Conservation (phyloP, 208 protist genomes). For the Crithidia mellificae region DNA sequence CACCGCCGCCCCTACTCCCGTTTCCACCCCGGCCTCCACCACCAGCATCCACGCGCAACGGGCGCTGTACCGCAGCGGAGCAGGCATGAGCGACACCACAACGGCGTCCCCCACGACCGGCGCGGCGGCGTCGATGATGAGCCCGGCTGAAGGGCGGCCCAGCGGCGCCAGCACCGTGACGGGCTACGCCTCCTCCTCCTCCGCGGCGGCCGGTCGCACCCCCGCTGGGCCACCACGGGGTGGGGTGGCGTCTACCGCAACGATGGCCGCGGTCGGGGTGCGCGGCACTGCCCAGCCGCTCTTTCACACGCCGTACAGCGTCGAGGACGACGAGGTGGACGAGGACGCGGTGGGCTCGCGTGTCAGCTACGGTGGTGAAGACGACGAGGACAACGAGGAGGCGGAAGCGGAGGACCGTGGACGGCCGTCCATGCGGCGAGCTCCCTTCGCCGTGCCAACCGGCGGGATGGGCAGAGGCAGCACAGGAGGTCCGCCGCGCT, state of each 20-base stretch:
- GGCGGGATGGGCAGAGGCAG: no score
- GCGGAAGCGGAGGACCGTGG: slow-evolving; percentile 7
- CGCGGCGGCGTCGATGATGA: no score
- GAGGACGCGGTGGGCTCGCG: neutral
- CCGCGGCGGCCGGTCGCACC: no score
- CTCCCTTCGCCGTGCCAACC: slow-evolving; percentile 2
- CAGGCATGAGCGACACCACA: neutral
- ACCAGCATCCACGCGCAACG: slow-evolving; percentile 8
- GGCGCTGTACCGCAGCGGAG: slow-evolving; percentile 13
- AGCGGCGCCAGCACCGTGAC: neutral
- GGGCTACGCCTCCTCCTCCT: slow-evolving; percentile 4
- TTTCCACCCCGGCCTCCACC: neutral
- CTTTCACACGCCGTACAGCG: neutral
- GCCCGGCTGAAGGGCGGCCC: slow-evolving; percentile 3
- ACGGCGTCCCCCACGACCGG: no score
- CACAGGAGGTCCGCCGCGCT: no score
- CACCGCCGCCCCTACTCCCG: neutral
- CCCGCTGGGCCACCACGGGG: neutral
- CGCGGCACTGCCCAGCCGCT: slow-evolving; percentile 6
- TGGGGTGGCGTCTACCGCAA: neutral
- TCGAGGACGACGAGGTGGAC: neutral
- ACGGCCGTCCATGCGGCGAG: slow-evolving; percentile 14
- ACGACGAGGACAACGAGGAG: no score
- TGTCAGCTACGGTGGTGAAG: no score
- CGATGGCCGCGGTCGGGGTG: neutral